Base-by-base conservation (phyloP, 257 asterid species). In the Jacaranda copaia region DNA sequence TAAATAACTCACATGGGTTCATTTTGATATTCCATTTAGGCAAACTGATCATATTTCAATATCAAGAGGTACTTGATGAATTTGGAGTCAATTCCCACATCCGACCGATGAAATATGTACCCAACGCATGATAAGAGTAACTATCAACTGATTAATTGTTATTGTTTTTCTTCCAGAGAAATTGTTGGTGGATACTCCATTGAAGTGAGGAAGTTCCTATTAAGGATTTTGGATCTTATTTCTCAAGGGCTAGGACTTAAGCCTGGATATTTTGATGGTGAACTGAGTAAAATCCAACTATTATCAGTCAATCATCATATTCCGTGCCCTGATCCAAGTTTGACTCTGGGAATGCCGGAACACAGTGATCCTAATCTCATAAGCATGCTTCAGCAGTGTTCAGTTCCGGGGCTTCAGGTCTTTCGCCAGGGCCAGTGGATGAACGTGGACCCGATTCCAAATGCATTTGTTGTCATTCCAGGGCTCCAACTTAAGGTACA, bases 261-360 rank as follows among this genome's bases (percentile, higher is more conserved):
- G 52, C 19, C 58, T 0, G 82, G 85, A 48, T 85, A 86, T 57
- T 88, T 93, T 18, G 81, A 81, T 0, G 63, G 77, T 8, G 90
- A 76, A 32, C 3, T 90, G 1, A 88, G 89, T 55, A 70, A 82
- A 66, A 87, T 25, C 39, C 90, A 88, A 4, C 12, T 83, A 9
- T 1, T 90, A 45, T 87, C 93, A 1, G 89, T 85, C 38, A 93
- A 92, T 83, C 81, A 90, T 72, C 91, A 93, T 25, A 89, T 89
- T 5, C 89, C 94, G 48, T 92, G 98, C 74, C 94, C 97, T 0
- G 79, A 93, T 59, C 98, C 98, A 3, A 85, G 87, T 42, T 63
- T 89, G 48, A 90, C 96, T 0, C 66, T 92, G 16, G 98, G 96
- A 61, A 72, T 92, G 85, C 88, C 88, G 2, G 82, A 75, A 55